A percentile compares a stretch with the other conserved stretches of the same genome.
These are phyloP conservation scores for Naganishia randhawae DNA, from an alignment of 768 basidiomycete species.

Conservation along the genomic window DNA sequence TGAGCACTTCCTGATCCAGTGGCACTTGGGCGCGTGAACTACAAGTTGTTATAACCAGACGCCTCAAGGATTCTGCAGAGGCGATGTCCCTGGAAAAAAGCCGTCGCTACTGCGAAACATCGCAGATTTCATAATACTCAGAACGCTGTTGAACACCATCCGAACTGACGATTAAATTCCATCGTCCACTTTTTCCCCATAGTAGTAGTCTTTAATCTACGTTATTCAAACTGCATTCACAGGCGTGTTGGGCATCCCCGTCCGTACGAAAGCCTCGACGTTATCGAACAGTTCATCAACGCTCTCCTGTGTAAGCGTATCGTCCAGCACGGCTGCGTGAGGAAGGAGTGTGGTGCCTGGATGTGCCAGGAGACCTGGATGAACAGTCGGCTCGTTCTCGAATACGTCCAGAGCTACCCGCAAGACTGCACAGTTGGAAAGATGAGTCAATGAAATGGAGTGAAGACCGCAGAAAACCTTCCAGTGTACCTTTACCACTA, in stretches of 20 bases:
- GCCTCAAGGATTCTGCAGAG: no score
- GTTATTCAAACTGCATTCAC: conserved; percentile 2
- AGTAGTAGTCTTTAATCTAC: not conserved
- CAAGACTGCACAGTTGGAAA: conserved; percentile 50
- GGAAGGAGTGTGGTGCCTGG: conserved; percentile 80
- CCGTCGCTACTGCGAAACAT: no score
- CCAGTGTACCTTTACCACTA: conserved; percentile 71
- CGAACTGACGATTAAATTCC: no score
- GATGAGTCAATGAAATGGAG: not conserved
- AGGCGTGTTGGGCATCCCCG: conserved; percentile 15
- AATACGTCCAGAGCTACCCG: conserved; percentile 80
- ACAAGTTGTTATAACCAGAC: no score
- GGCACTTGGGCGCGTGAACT: no score
- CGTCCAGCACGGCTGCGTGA: conserved; percentile 52
- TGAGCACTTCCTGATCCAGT: no score
- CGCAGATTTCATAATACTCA: no score
- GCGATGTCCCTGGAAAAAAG: no score
- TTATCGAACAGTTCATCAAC: conserved; percentile 13
- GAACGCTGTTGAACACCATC: no score
- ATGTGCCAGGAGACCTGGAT: conserved; percentile 74
- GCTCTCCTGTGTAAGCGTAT: conserved; percentile 10
- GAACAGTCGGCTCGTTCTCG: conserved; percentile 80
- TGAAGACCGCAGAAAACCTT: not conserved
- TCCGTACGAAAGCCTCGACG: not conserved
- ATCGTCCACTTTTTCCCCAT: no score